Percentiles rank a stretch among this genome's conserved stretches.
These are phyloP conservation scores for Aspergillus novofumigatus DNA, from an alignment of 2,329 filamentous ascomycete species.

Conservation along the genomic window DNA sequence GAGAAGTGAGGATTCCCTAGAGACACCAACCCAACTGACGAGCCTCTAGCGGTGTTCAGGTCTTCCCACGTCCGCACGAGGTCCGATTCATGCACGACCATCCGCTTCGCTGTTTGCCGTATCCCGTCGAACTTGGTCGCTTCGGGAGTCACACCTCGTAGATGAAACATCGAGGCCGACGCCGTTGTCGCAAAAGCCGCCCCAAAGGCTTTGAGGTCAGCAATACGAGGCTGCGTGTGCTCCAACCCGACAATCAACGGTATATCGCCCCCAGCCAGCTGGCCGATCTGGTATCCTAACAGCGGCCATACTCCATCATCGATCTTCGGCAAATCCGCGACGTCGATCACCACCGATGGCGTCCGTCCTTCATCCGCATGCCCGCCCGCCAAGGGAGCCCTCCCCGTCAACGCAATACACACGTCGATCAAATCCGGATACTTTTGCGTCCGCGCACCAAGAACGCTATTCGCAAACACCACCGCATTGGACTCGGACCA, in stretches of 20 bases:
- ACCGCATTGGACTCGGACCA: slow-evolving; percentile 48
- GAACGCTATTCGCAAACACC: slow-evolving; percentile 45
- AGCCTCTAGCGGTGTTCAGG: slow-evolving; percentile 16
- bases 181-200: slow-evolving; percentile 44
- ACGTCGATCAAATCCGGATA: slow-evolving; percentile 46
- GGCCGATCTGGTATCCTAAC: slow-evolving; percentile 38
- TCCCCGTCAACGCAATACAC: slow-evolving; percentile 42
- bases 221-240: slow-evolving; percentile 11
- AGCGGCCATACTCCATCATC: slow-evolving; percentile 40
- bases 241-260: slow-evolving; percentile 37
- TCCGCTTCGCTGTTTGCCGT: background rate
- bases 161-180: slow-evolving; percentile 45
- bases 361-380: slow-evolving; percentile 11
- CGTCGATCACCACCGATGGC: slow-evolving; percentile 16
- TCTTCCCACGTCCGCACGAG: slow-evolving; percentile 8
- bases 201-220: slow-evolving; percentile 43
- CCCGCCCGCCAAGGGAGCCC: background rate
- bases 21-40: slow-evolving; percentile 36
- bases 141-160: slow-evolving; percentile 40
- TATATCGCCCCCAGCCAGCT: slow-evolving; percentile 26
- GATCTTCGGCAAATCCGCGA: background rate
- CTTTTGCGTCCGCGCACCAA: slow-evolving; percentile 44
- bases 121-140: slow-evolving; percentile 15
- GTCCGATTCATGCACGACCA: slow-evolving; percentile 1
- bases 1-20: slow-evolving; percentile 47